Conservation (phyloP, 108 stramenopile species). For the Skeletonema menzelii region DNA sequence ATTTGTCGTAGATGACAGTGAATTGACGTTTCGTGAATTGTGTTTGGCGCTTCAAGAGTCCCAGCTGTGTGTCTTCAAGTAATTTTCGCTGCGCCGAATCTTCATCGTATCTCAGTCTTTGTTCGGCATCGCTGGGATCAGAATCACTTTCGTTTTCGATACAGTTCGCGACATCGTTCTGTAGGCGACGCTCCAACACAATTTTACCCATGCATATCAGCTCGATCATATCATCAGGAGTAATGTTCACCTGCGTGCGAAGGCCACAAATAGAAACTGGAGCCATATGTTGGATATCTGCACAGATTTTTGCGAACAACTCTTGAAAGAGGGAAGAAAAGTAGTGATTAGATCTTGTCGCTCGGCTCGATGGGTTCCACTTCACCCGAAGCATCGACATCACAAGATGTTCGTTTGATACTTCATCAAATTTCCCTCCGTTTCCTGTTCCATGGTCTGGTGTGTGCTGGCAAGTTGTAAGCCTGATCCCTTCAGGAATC, state of each 20-base stretch:
- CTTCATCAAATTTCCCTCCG: constrained; percentile 60
- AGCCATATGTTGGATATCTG: constrained; percentile 52
- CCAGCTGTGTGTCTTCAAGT: constrained; percentile 52
- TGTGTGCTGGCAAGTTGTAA: constrained; percentile 72
- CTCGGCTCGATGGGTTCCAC: constrained; percentile 75
- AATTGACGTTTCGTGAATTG: constrained; percentile 46
- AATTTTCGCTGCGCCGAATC: constrained; percentile 59
- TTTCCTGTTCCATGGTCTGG: constrained; percentile 78
- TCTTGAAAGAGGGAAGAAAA: constrained; percentile 86
- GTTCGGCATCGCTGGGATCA: constrained; percentile 66
- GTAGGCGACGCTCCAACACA: constrained; percentile 55
- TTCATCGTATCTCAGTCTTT: constrained; percentile 57
- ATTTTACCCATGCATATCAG: constrained; percentile 78
- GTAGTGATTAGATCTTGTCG: constrained; percentile 79
- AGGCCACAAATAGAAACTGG: constrained; percentile 78
- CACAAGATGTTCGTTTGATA: constrained; percentile 76
- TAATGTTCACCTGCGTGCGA: constrained; percentile 87
- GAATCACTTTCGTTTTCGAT: constrained; percentile 24
- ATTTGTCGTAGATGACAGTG: constrained; percentile 46
- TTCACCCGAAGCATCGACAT: constrained; percentile 89
- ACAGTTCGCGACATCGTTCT: constrained; percentile 32
- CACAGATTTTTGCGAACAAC: constrained; percentile 77
- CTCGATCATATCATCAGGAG: constrained; percentile 90
- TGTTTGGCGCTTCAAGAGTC: constrained; percentile 31
- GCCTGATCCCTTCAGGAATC: constrained; percentile 68